Conservation (phyloP, 768 basidiomycete genomes). For the Holtermanniella nyarrowii region DNA sequence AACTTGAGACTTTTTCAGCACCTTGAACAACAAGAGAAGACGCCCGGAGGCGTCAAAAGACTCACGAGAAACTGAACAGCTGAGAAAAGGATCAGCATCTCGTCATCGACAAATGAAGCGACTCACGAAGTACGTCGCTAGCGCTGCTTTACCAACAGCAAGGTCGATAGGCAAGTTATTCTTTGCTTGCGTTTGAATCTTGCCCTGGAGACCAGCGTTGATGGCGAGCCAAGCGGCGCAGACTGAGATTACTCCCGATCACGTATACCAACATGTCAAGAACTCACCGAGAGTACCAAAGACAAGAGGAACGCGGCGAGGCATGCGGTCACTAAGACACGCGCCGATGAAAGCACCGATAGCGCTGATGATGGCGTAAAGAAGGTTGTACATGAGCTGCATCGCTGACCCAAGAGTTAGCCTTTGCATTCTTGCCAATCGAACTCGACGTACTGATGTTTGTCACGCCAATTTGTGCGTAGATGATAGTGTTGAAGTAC, state of each 20-base stretch:
- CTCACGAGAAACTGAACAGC: constrained; percentile 51
- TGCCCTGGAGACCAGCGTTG: constrained; percentile 22
- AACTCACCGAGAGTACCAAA: constrained; percentile 33
- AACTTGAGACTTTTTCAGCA: no score
- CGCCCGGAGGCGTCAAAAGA: no score
- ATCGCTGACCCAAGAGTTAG: constrained; percentile 17
- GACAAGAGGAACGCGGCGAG: constrained; percentile 33
- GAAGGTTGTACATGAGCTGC: constrained; percentile 42
- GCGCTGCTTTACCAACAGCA: constrained; percentile 24
- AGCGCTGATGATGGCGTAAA: constrained; percentile 36
- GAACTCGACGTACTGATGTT: constrained; percentile 26
- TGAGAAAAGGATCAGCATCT: no score
- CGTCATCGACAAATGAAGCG: no score
- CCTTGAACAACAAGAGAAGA: no score
- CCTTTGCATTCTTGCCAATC: not conserved
- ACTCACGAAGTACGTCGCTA: constrained; percentile 41
- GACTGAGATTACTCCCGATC: not conserved
- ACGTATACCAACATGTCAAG: not conserved
- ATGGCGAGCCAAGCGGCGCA: constrained; percentile 6
- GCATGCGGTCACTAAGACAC: constrained; percentile 37
- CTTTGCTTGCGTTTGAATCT: constrained; percentile 6
- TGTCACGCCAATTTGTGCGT: constrained; percentile 27
- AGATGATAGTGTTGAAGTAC: constrained; percentile 40
- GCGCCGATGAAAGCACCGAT: constrained; percentile 38
- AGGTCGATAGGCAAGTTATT: no score